These are phyloP conservation scores for Phytophthora sojae DNA, from an alignment of 352 stramenopile species.

Conservation along the genomic window DNA sequence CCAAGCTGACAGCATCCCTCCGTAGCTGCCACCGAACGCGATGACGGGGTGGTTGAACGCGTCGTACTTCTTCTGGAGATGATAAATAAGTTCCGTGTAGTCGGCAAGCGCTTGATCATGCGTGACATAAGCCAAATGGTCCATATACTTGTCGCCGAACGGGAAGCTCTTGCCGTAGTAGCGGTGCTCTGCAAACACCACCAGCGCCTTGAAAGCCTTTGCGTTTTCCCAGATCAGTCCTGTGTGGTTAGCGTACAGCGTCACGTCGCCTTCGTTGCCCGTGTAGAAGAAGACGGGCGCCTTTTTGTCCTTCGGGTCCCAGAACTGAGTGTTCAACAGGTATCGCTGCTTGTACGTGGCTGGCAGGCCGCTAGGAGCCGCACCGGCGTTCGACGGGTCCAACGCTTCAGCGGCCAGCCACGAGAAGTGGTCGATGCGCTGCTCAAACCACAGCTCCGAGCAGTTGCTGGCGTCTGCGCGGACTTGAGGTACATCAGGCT, in stretches of 20 bases:
- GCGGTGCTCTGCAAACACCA: constrained; percentile 97
- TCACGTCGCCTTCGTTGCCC: constrained; percentile 95
- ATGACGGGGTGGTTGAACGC: constrained; percentile 89
- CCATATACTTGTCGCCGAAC: constrained; percentile 73
- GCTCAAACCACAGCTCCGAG: constrained; percentile 86
- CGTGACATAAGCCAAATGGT: constrained; percentile 84
- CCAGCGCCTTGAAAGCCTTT: constrained; percentile 82
- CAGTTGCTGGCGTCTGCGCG: constrained; percentile 74
- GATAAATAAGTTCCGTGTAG: constrained; percentile 90
- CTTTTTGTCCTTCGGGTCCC: constrained; percentile 65
- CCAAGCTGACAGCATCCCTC: constrained; percentile 96
- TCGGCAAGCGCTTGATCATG: constrained; percentile 95
- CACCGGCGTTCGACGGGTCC: constrained; percentile 10
- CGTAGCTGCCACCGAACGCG: constrained; percentile 95
- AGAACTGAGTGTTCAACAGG: constrained; percentile 90
- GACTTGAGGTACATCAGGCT: constrained; percentile 18
- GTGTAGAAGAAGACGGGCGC: constrained; percentile 94
- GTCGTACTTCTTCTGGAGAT: constrained; percentile 79
- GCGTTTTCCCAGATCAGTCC: constrained; percentile 96
- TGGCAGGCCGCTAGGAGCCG: constrained; percentile 29
- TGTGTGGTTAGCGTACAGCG: constrained; percentile 94
- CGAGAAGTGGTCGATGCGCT: constrained; percentile 92
- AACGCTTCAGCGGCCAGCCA: constrained; percentile 49
- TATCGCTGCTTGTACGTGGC: constrained; percentile 90
- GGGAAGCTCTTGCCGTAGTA: constrained; percentile 95